Percentiles rank a stretch among this genome's conserved stretches.
These are phyloP conservation scores for Globisporangium nodosum DNA, from an alignment of 352 stramenopile genomes.

Conservation along the genomic window DNA sequence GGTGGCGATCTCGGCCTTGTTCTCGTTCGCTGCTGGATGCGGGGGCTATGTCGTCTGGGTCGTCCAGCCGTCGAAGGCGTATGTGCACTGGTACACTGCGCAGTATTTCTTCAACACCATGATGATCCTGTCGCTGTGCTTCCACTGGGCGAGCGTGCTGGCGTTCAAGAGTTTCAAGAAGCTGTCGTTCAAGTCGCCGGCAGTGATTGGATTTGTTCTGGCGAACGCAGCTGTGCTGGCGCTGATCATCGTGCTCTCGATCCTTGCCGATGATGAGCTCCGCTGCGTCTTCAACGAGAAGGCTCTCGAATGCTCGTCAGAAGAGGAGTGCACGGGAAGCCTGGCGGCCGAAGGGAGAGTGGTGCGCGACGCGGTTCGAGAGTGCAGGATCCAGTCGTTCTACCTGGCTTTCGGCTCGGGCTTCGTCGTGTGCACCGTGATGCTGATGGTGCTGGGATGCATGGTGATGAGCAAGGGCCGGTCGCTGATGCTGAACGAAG, in stretches of 20 bases:
- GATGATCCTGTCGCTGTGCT: conserved; percentile 86
- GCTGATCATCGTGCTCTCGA: conserved; percentile 60
- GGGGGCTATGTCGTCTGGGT: conserved; percentile 80
- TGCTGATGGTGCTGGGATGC: conserved; percentile 81
- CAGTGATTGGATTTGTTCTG: conserved; percentile 64
- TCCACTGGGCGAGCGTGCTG: conserved; percentile 81
- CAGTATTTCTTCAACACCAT: conserved; percentile 88
- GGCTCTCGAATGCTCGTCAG: conserved; percentile 45
- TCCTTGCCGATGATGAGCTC: conserved; percentile 47
- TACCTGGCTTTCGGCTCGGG: conserved; percentile 72
- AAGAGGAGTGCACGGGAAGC: conserved; percentile 43
- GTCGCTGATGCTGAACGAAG: conserved; percentile 83
- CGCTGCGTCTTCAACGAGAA: conserved; percentile 69
- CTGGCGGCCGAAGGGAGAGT: conserved; percentile 64
- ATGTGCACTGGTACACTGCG: conserved; percentile 78
- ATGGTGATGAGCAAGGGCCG: conserved; percentile 85
- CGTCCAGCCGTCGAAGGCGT: conserved; percentile 77
- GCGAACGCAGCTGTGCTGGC: conserved; percentile 58
- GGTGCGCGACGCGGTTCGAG: conserved; percentile 59
- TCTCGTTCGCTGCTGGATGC: conserved; percentile 77
- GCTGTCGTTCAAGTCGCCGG: conserved; percentile 70
- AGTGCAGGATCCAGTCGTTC: conserved; percentile 76
- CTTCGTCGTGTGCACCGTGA: conserved; percentile 80
- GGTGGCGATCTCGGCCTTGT: conserved; percentile 75
- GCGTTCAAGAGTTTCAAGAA: conserved; percentile 88